phyloP scores from a whole-genome alignment of 768 basidiomycete genomes.

The Leccinellum luteum region DNA sequence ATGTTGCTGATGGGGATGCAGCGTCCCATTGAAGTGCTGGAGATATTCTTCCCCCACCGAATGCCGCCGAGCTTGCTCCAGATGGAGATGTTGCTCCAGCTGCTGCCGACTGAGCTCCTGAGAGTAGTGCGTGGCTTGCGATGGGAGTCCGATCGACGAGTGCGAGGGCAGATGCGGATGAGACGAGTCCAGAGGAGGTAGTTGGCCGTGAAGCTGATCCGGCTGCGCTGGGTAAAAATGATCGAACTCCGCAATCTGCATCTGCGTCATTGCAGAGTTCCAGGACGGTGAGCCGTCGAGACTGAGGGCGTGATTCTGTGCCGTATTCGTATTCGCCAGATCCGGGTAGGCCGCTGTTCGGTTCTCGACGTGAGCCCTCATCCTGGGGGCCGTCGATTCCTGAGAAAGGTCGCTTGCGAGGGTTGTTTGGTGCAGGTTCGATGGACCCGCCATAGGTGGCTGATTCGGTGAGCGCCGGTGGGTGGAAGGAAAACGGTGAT shows the following conservation, averaged over 20 bases:
- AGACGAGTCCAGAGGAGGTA: conserved; percentile 46
- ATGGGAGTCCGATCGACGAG: conserved; percentile 47
- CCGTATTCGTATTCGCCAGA: conserved; percentile 61
- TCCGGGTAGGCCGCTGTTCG: conserved; percentile 27
- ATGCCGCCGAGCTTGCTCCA: conserved; percentile 33
- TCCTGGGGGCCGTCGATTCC: conserved; percentile 50
- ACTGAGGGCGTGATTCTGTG: conserved; percentile 72
- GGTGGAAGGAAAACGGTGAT: conserved; percentile 79
- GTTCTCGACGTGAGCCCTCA: conserved; percentile 41
- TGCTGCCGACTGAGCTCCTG: conserved; percentile 49
- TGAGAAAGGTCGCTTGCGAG: conserved; percentile 62
- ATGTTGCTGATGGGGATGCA: conserved; percentile 30
- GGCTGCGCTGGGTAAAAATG: conserved; percentile 41
- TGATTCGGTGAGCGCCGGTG: conserved; percentile 49
- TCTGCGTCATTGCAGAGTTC: conserved; percentile 81
- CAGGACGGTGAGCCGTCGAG: conserved; percentile 80
- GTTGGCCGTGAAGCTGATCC: conserved; percentile 39
- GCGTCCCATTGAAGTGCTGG: conserved; percentile 36
- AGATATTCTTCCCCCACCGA: conserved; percentile 38
- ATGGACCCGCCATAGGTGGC: conserved; percentile 29
- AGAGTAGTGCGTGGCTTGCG: conserved; percentile 40
- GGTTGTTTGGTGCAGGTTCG: conserved; percentile 40
- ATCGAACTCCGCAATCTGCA: conserved; percentile 43
- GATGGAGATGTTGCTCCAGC: conserved; percentile 36
- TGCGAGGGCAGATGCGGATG: conserved; percentile 46